Evolutionary conservation across 306 rosid genomes (phyloP), one percentile per base, ranked within the genome.

Genomic region (Glycine soja): DNA sequence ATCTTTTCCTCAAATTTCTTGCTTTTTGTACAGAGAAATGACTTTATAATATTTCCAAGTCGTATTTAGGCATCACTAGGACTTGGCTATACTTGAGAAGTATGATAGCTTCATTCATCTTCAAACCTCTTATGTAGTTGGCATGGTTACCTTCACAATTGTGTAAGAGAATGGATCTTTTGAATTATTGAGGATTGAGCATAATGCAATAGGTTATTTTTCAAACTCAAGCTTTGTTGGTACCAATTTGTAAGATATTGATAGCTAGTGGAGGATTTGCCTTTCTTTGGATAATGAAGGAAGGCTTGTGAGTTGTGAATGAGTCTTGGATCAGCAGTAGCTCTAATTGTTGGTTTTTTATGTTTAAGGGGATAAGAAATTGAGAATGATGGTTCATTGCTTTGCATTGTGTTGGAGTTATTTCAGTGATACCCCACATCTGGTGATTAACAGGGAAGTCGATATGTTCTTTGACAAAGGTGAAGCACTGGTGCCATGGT

Each of bases 361-460:
- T 78, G 46, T 72, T 68, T 67, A 46, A 51, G 81, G 74, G 30
- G 82, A 80, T 75, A 47, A 77, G 61, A 66, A 61, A 71, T 80
- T 75, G 78, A 76, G 56, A 64, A 71, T 47, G 66, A 78, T 70
- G 64, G 72, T 70, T 79, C 76, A 57, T 50, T 67, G 78, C 30
- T 84, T 74, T 58, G 77, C 48, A 74, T 15, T 69, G 62, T 70
- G 79, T 61, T 82, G 61, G 71, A 32, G 82, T 75, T 71, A 78
- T 73, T 86, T 79, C 62, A 70, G 53, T 79, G 84, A 71, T 80
- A 57, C 78, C 79, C 19, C 69, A 79, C 74, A 71, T 86, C 53
- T 86, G 75, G 72, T 83, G 73, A 73, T 79, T 83, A 57, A 71
- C 82, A 56, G 82, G 79, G 70, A 70, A 30, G 72, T 56, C 50